Conservation (phyloP, 495 filamentous ascomycete species). For the Gamarada debralockiae region DNA sequence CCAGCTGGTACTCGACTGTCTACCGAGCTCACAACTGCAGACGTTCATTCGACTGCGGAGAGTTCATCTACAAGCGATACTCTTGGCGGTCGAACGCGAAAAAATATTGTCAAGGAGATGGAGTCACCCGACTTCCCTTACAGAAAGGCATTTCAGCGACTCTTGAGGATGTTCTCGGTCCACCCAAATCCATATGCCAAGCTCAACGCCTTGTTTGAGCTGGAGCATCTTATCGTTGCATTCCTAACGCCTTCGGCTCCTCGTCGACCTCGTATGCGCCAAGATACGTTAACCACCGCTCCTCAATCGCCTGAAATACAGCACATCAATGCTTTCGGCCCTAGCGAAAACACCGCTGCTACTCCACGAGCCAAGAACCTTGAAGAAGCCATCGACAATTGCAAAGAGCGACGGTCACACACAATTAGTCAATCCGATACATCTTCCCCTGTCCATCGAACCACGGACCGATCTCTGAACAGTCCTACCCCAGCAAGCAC, state of each 20-base stretch:
- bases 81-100: neutral
- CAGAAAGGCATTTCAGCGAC: slow-evolving; percentile 67
- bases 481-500: slow-evolving; percentile 47
- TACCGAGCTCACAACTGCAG: slow-evolving; percentile 11
- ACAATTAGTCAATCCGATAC: slow-evolving; percentile 35
- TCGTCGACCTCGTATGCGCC: slow-evolving; percentile 20
- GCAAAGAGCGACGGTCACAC: slow-evolving; percentile 64
- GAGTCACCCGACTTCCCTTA: slow-evolving; percentile 63
- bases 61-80: slow-evolving; percentile 20
- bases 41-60: slow-evolving; percentile 8
- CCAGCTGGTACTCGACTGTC: slow-evolving; percentile 9
- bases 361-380: slow-evolving; percentile 39
- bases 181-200: slow-evolving; percentile 87
- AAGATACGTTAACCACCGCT: slow-evolving; percentile 28
- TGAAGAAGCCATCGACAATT: slow-evolving; percentile 63
- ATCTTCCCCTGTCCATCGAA: slow-evolving; percentile 28
- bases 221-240: slow-evolving; percentile 76
- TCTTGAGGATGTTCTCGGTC: slow-evolving; percentile 83
- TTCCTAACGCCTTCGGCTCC: slow-evolving; percentile 53
- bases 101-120: slow-evolving; percentile 23
- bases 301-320: slow-evolving; percentile 29
- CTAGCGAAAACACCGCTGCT: slow-evolving; percentile 10
- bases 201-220: slow-evolving; percentile 76
- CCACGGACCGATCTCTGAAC: slow-evolving; percentile 29
- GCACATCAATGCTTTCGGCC: slow-evolving; percentile 25